Evolutionary conservation across 1,139 yeast species (phyloP).

Genomic region (Blastobotrys indianensis): DNA sequence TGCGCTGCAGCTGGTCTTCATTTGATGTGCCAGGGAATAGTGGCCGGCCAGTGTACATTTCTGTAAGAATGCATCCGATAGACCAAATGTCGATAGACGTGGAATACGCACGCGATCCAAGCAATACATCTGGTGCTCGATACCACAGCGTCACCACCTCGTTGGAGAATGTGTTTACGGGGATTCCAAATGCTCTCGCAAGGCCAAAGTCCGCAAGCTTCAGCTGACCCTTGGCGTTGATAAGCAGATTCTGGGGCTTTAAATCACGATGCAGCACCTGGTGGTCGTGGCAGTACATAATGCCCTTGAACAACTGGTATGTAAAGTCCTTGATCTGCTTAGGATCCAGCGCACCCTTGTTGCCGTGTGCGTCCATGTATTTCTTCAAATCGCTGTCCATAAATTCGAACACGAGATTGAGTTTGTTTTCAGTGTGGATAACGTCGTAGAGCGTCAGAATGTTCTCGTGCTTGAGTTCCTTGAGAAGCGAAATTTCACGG

Average conservation of each 20-base stretch:
- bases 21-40: slow-evolving; percentile 93
- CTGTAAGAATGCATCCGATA: slow-evolving; percentile 96
- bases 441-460: slow-evolving; percentile 92
- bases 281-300: slow-evolving; percentile 91
- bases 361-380: slow-evolving; percentile 86
- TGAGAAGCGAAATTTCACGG: slow-evolving; percentile 92
- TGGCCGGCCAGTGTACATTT: slow-evolving; percentile 98
- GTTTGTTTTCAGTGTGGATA: slow-evolving; percentile 91
- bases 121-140: slow-evolving; percentile 93
- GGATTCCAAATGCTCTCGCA: slow-evolving; percentile 97
- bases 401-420: slow-evolving; percentile 86
- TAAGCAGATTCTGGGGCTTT: slow-evolving; percentile 89
- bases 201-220: slow-evolving; percentile 97
- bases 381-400: slow-evolving; percentile 92
- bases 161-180: slow-evolving; percentile 93
- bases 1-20: slow-evolving; percentile 86
- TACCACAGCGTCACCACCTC: slow-evolving; percentile 98
- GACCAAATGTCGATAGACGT: slow-evolving; percentile 99
- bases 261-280: slow-evolving; percentile 91
- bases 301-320: slow-evolving; percentile 87
- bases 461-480: slow-evolving; percentile 90
- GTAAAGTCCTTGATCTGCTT: slow-evolving; percentile 81
- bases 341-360: slow-evolving; percentile 72
- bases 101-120: slow-evolving; percentile 92
- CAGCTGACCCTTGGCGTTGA: slow-evolving; percentile 81